Base-by-base conservation (phyloP, 108 stramenopile genomes). In the Phaeodactylum tricornutum region DNA sequence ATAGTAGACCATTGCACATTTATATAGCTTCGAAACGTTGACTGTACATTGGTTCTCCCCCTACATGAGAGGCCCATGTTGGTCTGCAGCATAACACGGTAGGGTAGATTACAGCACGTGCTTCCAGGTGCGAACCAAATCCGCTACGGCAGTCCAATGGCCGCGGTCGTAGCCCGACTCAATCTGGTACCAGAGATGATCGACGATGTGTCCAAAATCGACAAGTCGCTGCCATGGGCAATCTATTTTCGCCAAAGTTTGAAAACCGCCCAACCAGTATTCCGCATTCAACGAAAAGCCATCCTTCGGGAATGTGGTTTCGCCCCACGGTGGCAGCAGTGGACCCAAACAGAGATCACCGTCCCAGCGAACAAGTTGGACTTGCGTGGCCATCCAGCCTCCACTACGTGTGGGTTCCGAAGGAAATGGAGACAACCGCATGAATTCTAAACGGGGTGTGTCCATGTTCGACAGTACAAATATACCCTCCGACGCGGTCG, bases 341-440 rank as follows among this genome's bases (percentile, higher is more conserved):
- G 55, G 62, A 27, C 71, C 77, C 32, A 64, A 53, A 35, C 87
- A 88, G 15, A 72, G 64, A 24, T 69, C 64, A 24, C 62, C 53
- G 47, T 84, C 59, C 48, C 72, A 49, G 15, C 62, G 57, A 22
- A 52, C 14, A 1, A 86, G 63, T 54, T 86, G 84, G 4, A 47
- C 51, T 24, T 68, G 53, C n/a, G 74, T 84, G 25, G 77, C 72
- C 77, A 87, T 83, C 79, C 79, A 87, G 0, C 86, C 86, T 19
- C 77, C 86, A 53, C 77, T 76, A 27, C 80, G 75, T 15, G 68
- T n/a, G n/a, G n/a, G n/a, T n/a, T n/a, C n/a, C 72, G 12, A 87
- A 54, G 15, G 65, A 38, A 43, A 69, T 27, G 19, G 3, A 61
- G 53, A 23, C 61, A 56, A 30, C 54, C 63, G 2, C 37, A 33